Evolutionary conservation across 2,329 filamentous ascomycete species (phyloP).

Genomic region (Cladosporium colombiae): DNA sequence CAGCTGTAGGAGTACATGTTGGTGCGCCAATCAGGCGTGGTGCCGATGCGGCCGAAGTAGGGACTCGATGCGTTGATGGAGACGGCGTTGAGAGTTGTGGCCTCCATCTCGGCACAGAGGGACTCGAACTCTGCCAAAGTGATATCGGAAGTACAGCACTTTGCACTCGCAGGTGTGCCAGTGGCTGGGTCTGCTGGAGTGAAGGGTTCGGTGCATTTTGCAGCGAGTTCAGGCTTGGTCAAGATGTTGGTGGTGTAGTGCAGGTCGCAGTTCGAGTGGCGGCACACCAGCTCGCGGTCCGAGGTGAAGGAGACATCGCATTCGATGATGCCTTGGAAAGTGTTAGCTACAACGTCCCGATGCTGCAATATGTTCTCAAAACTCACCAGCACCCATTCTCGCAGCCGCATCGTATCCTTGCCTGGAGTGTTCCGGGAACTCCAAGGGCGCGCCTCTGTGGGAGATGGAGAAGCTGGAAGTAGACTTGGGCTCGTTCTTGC

Average conservation of each 20-base stretch:
- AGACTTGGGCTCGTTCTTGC: slow-evolving; percentile 56
- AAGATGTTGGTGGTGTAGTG: slow-evolving; percentile 71
- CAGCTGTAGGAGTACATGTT: slow-evolving; percentile 64
- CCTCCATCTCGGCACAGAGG: slow-evolving; percentile 72
- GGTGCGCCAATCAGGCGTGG: slow-evolving; percentile 62
- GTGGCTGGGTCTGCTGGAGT: slow-evolving; percentile 42
- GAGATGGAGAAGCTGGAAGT: slow-evolving; percentile 60
- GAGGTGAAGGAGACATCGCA: slow-evolving; percentile 69
- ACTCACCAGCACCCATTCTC: slow-evolving; percentile 63
- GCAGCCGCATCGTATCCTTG: slow-evolving; percentile 62
- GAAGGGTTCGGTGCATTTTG: slow-evolving; percentile 65
- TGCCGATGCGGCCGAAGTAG: slow-evolving; percentile 50
- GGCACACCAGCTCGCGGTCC: slow-evolving; percentile 66
- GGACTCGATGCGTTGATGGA: slow-evolving; percentile 59
- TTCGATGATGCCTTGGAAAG: slow-evolving; percentile 53
- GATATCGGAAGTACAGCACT: slow-evolving; percentile 72
- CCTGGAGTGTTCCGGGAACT: slow-evolving; percentile 65
- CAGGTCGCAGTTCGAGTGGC: slow-evolving; percentile 67
- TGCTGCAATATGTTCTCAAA: neutral
- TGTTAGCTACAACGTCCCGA: neutral
- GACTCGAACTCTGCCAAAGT: slow-evolving; percentile 67
- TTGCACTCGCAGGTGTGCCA: slow-evolving; percentile 54
- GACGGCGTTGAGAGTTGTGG: slow-evolving; percentile 59
- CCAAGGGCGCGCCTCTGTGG: slow-evolving; percentile 62
- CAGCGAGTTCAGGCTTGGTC: slow-evolving; percentile 59